Evolutionary conservation across 768 basidiomycete species (phyloP).

Genomic region (Daedaleopsis sinensis): DNA sequence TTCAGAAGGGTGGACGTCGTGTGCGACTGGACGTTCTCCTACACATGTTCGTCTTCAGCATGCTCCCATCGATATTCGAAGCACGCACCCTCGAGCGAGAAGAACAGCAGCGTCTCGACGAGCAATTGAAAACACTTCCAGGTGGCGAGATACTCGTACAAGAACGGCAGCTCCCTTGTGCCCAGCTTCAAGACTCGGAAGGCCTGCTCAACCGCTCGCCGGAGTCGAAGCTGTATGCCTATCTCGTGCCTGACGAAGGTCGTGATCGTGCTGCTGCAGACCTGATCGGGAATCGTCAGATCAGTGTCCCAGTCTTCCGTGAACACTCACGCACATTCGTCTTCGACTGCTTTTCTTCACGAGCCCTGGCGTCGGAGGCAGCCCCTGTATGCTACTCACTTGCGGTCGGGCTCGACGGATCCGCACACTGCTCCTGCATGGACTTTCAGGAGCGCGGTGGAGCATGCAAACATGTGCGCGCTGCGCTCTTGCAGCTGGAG

Average conservation of each 20-base stretch:
- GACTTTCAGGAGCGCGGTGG: not conserved
- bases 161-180: too few relatives aligned
- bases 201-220: too few relatives aligned
- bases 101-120: slow-evolving; percentile 19
- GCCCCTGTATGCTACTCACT: not conserved
- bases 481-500: not conserved
- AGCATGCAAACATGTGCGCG: not conserved
- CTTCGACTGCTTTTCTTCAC: not conserved
- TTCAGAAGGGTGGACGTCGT: slow-evolving; percentile 31
- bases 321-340: not conserved
- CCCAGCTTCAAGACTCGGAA: too few relatives aligned
- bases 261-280: not conserved
- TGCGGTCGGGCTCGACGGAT: not conserved
- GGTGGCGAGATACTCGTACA: too few relatives aligned
- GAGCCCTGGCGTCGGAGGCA: too few relatives aligned
- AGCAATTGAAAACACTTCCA: too few relatives aligned
- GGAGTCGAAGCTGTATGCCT: too few relatives aligned
- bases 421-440: not conserved
- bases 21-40: slow-evolving; percentile 31
- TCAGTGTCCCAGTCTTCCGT: not conserved
- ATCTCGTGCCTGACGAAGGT: not conserved
- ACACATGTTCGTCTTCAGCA: not conserved
- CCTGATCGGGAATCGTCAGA: not conserved
- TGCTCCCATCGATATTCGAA: not conserved
- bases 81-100: not conserved